Base-by-base conservation (phyloP, 1,139 yeast species). In the Tardiomyces blankii region DNA sequence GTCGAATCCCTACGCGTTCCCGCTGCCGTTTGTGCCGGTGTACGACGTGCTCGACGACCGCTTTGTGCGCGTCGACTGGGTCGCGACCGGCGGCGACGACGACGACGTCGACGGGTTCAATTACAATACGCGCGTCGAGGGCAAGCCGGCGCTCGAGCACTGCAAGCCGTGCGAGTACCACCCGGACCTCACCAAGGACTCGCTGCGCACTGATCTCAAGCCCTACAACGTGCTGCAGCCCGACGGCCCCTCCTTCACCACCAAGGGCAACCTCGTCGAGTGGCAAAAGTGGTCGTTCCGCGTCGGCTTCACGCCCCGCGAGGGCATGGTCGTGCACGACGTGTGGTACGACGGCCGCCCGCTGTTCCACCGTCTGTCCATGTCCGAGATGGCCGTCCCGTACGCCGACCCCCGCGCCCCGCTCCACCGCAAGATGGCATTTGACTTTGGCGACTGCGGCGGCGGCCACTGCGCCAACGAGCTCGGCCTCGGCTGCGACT, bases 271-370 rank as follows among this genome's bases (percentile, higher is more conserved):
- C 64, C 54, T 56, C 21, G 77, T 86, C 53, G 67, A 72, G 50
- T 86, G 95, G 96, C 94, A 84, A 69, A 91, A 86, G 45, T 86
- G 95, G 95, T 83, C 80, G 62, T 84, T 86, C 70, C 74, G 86
- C 64, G 85, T 82, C 39, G 75, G 81, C 43, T 72, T 85, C 50
- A 79, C 79, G 57, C 80, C 78, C 44, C 82, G 95, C 72, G 95
- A 86, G 69, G 95, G 95, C 54, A 74, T 83, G 57, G 93, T 82
- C 40, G 61, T 86, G 44, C 84, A 84, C 62, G 89, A 86, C 55
- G 80, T 80, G 47, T 71, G 73, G 58, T 86, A 82, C 69, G 85
- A 85, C 64, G 94, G 93, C 48, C 80, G 95, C 67, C 82, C 82
- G 49, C 69, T 80, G 41, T 80, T 85, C 64, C 84, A 86, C 73